These are phyloP conservation scores for Epichloe typhina DNA, from an alignment of 2,329 filamentous ascomycete genomes.

Conservation along the genomic window DNA sequence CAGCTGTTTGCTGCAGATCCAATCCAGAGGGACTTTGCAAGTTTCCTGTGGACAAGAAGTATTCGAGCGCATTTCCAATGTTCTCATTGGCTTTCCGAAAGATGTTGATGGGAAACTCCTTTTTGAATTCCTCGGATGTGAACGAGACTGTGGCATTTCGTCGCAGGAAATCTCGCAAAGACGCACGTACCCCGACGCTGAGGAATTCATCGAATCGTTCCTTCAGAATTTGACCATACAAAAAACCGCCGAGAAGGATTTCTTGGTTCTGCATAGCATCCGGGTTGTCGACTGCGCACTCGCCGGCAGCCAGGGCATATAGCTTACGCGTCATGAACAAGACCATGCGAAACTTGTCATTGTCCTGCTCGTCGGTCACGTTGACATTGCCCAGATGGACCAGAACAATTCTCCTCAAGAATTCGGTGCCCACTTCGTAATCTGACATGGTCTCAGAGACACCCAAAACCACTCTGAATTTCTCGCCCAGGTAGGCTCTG, in stretches of 20 bases:
- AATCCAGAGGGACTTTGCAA: slow-evolving; percentile 81
- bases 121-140: slow-evolving; percentile 62
- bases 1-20: slow-evolving; percentile 86
- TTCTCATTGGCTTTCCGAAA: slow-evolving; percentile 78
- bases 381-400: slow-evolving; percentile 81
- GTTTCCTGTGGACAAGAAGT: slow-evolving; percentile 94
- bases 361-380: slow-evolving; percentile 71
- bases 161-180: slow-evolving; percentile 44
- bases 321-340: slow-evolving; percentile 95
- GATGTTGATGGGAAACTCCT: slow-evolving; percentile 67
- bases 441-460: slow-evolving; percentile 75
- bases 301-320: slow-evolving; percentile 82
- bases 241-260: slow-evolving; percentile 79
- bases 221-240: slow-evolving; percentile 93
- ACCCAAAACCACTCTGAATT: slow-evolving; percentile 79
- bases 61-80: slow-evolving; percentile 74
- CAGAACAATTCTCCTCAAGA: slow-evolving; percentile 77
- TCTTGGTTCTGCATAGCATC: slow-evolving; percentile 96
- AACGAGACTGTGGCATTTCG: slow-evolving; percentile 55
- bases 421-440: slow-evolving; percentile 82
- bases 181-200: slow-evolving; percentile 34
- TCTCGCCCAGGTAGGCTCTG: slow-evolving; percentile 74
- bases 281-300: slow-evolving; percentile 88
- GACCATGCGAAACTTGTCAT: slow-evolving; percentile 86
- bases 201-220: slow-evolving; percentile 88